Conservation (phyloP, 176 grass and related monocot genomes). For the Carex pumila region DNA sequence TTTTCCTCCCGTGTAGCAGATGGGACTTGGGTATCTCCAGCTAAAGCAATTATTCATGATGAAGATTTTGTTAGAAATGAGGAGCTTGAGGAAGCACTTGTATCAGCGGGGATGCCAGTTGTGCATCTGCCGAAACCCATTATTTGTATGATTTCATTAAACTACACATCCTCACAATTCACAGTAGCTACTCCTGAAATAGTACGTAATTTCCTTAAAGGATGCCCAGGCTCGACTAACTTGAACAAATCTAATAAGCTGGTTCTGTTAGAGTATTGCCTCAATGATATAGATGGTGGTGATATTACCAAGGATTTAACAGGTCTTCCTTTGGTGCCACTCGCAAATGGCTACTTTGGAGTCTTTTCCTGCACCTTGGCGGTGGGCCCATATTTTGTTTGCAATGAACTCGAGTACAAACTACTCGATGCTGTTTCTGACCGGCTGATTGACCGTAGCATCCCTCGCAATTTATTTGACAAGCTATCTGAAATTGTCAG, state of each 20-base stretch:
- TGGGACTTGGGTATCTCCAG: conserved; percentile 70
- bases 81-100: conserved; percentile 70
- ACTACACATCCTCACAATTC: conserved; percentile 37
- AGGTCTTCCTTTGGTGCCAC: conserved; percentile 69
- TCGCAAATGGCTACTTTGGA: conserved; percentile 77
- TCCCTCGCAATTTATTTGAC: conserved; percentile 43
- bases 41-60: conserved; percentile 71
- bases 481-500: conserved; percentile 63
- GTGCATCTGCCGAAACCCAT: conserved; percentile 44
- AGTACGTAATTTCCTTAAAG: conserved; percentile 60
- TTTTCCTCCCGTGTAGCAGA: conserved; percentile 59
- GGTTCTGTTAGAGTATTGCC: conserved; percentile 78
- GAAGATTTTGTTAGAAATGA: conserved; percentile 50
- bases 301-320: conserved; percentile 61
- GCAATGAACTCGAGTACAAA: conserved; percentile 66
- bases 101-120: conserved; percentile 55
- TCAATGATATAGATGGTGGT: conserved; percentile 50
- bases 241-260: conserved; percentile 60
- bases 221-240: conserved; percentile 31
- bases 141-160: conserved; percentile 61
- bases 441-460: conserved; percentile 66
- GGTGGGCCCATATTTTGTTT: conserved; percentile 52
- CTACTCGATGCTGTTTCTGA: conserved; percentile 60
- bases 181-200: conserved; percentile 51
- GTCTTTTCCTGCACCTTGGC: conserved; percentile 46